phyloP scores from a whole-genome alignment of 2,329 filamentous ascomycete genomes.

The Sclerotinia nivalis region DNA sequence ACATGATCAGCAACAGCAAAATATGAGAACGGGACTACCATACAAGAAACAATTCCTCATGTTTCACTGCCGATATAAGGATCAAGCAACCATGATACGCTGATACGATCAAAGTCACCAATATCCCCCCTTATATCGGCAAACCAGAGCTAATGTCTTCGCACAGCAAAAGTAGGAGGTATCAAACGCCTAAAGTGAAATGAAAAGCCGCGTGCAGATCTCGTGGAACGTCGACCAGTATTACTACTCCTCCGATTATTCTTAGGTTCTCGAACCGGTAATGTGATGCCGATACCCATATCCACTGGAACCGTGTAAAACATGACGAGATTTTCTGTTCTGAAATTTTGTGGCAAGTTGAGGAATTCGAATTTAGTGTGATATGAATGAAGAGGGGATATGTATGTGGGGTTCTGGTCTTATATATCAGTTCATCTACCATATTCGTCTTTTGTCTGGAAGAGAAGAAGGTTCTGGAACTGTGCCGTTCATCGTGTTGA shows the following conservation, averaged over 20 bases:
- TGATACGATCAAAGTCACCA: fast-evolving
- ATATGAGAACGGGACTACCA: too few relatives aligned
- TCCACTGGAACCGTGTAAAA: background rate
- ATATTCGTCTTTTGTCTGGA: background rate
- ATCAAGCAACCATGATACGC: background rate
- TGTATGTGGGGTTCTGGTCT: background rate
- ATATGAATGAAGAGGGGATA: background rate
- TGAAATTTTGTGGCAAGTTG: background rate
- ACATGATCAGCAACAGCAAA: background rate
- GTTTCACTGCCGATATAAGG: background rate
- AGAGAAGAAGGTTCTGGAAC: background rate
- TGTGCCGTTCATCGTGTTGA: background rate
- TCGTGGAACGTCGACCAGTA: background rate
- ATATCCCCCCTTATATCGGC: background rate
- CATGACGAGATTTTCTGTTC: background rate
- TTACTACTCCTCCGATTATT: background rate
- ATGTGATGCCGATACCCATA: background rate
- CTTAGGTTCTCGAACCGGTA: background rate
- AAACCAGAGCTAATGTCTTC: background rate
- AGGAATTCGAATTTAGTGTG: background rate
- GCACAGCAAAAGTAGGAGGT: background rate
- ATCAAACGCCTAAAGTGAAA: constrained; percentile 1
- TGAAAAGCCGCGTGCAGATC: background rate
- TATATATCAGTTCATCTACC: background rate
- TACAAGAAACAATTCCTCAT: background rate